Base-by-base conservation (phyloP, 257 asterid species). In the Ligustrum vulgare region DNA sequence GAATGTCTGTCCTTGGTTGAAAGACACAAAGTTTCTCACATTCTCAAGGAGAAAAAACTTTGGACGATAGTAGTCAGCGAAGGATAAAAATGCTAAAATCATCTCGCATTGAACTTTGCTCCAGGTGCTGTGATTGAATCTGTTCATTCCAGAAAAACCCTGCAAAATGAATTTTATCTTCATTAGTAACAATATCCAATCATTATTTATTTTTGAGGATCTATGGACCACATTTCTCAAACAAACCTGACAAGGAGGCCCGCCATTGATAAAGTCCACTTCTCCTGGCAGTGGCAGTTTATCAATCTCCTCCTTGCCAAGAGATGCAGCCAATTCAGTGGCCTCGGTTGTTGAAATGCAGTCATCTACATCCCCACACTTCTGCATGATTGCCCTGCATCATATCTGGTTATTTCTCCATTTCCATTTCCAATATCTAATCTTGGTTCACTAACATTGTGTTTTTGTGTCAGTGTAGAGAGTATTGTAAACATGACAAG, bases 71-170 rank as follows among this genome's bases (percentile, higher is more conserved):
- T 87, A 91, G 63, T 94, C 99, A 77, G 97, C 99, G 56, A 94
- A 94, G 34, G 99, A 94, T 67, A 94, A 76, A 84, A 92, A 94
- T 49, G 97, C 95, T 77, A 94, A 91, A 73, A 94, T 91, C 99
- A 94, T 94, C 87, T 94, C 99, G 8, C 98, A 94, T 67, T 94
- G 98, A 60, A 94, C 99, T 86, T 92, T 94, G 74, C 99, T 94
- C 99, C 98, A 94, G 62, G 96, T 86, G 88, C 97, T 91, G 35
- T 88, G 92, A 58, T 87, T 92, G 82, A 94, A 94, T 72, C 98
- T 87, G 77, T 94, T 94, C 99, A 94, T 94, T 73, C 99, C 97
- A 74, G 98, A 94, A 75, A 94, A 94, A 6, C 99, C 99, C 99
- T 92, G 76, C 84, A 82, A 79, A 71, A 82, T 64, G 73, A 74